Conservation (phyloP, 805 yeast genomes). For the Starmera quercuum region DNA sequence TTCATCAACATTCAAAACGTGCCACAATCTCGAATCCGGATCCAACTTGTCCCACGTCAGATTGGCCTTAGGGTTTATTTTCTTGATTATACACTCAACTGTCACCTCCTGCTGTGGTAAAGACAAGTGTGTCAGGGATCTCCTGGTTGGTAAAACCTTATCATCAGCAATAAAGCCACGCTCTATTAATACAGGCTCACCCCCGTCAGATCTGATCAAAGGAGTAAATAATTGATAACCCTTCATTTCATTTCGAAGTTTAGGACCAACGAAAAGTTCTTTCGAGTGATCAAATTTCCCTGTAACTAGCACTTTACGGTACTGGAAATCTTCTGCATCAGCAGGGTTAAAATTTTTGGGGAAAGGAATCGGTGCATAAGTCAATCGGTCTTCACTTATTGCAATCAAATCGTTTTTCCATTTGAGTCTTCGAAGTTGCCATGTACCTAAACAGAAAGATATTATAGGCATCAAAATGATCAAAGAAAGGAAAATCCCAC, state of each 20-base stretch:
- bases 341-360: conserved; percentile 62
- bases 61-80: conserved; percentile 53
- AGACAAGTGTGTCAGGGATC: conserved; percentile 61
- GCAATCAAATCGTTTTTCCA: conserved; percentile 89
- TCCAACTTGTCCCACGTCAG: conserved; percentile 67
- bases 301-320: conserved; percentile 63
- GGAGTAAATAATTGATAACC: conserved; percentile 85
- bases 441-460: conserved; percentile 79
- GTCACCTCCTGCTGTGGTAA: conserved; percentile 57
- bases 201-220: conserved; percentile 64
- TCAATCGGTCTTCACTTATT: conserved; percentile 72
- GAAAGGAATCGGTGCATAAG: conserved; percentile 62
- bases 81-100: conserved; percentile 66
- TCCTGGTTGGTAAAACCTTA: conserved; percentile 44
- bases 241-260: conserved; percentile 58
- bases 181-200: conserved; percentile 71
- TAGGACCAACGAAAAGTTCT: conserved; percentile 90
- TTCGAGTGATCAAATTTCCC: conserved; percentile 80
- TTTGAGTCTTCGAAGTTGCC: conserved; percentile 81
- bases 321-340: conserved; percentile 69
- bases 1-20: conserved; percentile 71
- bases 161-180: conserved; percentile 89
- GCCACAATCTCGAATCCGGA: conserved; percentile 59
- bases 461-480: conserved; percentile 75
- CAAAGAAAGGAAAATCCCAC: conserved; percentile 26